Percentiles rank a stretch among this genome's conserved stretches.
Evolutionary conservation across 2,329 filamentous ascomycete genomes (phyloP).

Genomic region (Cercospora berteroae): DNA sequence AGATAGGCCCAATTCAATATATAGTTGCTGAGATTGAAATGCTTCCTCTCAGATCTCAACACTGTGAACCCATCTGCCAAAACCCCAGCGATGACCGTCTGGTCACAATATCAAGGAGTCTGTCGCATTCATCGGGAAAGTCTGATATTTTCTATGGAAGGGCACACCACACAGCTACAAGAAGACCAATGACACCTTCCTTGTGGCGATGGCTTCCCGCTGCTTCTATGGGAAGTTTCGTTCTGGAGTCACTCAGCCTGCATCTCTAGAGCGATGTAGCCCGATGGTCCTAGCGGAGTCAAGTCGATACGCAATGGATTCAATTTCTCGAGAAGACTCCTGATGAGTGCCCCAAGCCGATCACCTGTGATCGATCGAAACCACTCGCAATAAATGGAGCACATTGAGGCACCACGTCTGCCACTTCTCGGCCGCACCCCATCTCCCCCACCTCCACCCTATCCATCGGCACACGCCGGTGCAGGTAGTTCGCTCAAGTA

Average conservation of each 20-base stretch:
- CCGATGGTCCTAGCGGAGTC: neutral
- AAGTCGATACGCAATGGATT: neutral
- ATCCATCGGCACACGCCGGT: neutral
- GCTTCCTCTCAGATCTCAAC: neutral
- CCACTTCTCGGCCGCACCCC: neutral
- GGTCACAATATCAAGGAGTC: neutral
- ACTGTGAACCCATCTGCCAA: neutral
- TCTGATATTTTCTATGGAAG: neutral
- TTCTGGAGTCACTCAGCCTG: neutral
- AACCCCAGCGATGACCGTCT: neutral
- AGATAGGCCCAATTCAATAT: neutral
- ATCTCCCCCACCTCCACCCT: neutral
- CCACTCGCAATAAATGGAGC: neutral
- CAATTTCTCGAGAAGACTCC: accelerated
- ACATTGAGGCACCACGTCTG: neutral
- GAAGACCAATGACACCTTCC: neutral
- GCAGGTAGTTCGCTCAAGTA: neutral
- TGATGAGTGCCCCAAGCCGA: neutral
- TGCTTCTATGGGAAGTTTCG: neutral
- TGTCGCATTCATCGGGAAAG: neutral
- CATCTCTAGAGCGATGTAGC: neutral
- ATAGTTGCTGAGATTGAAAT: neutral
- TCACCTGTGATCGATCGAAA: neutral
- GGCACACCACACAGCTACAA: neutral
- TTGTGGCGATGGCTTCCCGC: neutral